phyloP scores from a whole-genome alignment of 257 asterid genomes.

The Salvia rosmarinus region DNA sequence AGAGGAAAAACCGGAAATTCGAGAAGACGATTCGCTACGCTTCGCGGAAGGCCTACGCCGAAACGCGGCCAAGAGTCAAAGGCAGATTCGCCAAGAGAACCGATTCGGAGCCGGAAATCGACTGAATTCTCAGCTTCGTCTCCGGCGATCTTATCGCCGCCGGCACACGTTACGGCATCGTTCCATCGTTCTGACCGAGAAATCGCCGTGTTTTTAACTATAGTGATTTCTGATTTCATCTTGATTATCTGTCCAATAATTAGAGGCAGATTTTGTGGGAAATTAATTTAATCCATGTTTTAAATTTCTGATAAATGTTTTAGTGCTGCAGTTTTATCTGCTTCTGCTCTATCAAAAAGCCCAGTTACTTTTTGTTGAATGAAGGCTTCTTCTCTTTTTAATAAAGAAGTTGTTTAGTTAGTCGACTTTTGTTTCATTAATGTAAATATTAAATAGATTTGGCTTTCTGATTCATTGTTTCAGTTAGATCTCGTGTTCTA shows the following conservation, averaged over 20 bases:
- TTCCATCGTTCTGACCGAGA: constrained; percentile 43
- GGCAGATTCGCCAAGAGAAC: constrained; percentile 74
- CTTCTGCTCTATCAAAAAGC: not conserved
- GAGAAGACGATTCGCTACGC: constrained; percentile 80
- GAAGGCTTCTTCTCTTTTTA: not conserved
- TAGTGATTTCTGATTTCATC: constrained; percentile 1
- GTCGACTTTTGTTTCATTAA: not conserved
- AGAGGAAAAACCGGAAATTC: constrained; percentile 68
- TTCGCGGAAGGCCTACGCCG: constrained; percentile 82
- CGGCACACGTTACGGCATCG: constrained; percentile 52
- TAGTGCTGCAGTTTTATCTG: not conserved
- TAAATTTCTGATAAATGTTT: not conserved
- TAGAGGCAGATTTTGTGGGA: not conserved
- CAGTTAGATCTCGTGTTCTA: not conserved
- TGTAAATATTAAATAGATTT: constrained; percentile 9
- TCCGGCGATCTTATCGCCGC: constrained; percentile 37
- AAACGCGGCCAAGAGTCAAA: constrained; percentile 74
- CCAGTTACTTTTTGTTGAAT: constrained; percentile 6
- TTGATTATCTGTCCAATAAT: constrained; percentile 23
- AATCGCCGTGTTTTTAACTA: not conserved
- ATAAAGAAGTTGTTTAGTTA: not conserved
- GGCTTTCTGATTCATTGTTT: not conserved
- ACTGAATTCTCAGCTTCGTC: constrained; percentile 38
- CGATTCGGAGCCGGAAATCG: constrained; percentile 44
- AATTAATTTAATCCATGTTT: not conserved